These are phyloP conservation scores for Ligustrum vulgare DNA, from an alignment of 257 asterid species.

Conservation along the genomic window DNA sequence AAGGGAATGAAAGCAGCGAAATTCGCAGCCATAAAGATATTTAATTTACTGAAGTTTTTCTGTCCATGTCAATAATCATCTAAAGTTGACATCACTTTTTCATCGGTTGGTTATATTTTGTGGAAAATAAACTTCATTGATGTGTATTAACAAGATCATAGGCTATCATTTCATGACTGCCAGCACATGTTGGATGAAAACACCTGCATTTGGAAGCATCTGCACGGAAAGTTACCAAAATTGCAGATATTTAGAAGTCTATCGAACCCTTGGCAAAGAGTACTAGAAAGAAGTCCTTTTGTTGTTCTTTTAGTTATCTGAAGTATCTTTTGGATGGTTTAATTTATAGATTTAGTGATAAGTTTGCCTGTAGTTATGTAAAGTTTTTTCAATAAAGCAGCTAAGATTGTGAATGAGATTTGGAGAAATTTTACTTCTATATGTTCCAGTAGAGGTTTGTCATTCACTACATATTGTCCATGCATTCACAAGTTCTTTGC, in stretches of 20 bases:
- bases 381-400: background rate
- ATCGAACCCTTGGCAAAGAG: background rate
- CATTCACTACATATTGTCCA: background rate
- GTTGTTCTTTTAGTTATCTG: background rate
- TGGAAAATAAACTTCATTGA: conserved; percentile 1
- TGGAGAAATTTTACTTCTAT: background rate
- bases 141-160: conserved; percentile 8
- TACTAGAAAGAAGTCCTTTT: background rate
- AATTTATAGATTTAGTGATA: background rate
- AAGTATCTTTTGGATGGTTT: background rate
- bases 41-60: background rate
- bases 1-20: background rate
- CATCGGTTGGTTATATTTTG: background rate
- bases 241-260: background rate
- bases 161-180: conserved; percentile 7
- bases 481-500: background rate
- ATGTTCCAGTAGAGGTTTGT: background rate
- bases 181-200: conserved; percentile 14
- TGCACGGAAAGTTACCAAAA: background rate
- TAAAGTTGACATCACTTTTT: background rate
- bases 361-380: background rate
- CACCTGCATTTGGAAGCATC: background rate
- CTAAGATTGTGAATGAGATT: conserved; percentile 4
- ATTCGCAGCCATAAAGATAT: background rate
- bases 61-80: background rate